Percentiles rank a stretch among this genome's conserved stretches.
phyloP scores from a whole-genome alignment of 768 basidiomycete genomes.

The Termitomyces heimii region DNA sequence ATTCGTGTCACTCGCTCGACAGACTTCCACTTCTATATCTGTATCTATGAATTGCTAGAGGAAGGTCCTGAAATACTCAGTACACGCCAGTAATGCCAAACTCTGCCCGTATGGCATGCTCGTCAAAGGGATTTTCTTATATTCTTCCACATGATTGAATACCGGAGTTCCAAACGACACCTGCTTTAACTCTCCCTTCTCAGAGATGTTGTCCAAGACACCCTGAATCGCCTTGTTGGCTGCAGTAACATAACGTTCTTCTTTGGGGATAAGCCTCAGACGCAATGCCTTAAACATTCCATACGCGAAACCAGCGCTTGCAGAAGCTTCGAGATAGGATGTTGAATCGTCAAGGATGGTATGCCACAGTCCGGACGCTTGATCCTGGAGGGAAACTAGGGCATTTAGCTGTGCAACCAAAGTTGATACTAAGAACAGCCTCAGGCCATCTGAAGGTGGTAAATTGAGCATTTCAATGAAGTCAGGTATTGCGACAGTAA shows the following conservation, averaged over 20 bases:
- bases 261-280: constrained; percentile 34
- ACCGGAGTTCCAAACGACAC: constrained; percentile 52
- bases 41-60: constrained; percentile 18
- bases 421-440: constrained; percentile 33
- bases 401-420: constrained; percentile 42
- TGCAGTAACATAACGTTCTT: constrained; percentile 29
- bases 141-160: constrained; percentile 39
- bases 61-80: constrained; percentile 39
- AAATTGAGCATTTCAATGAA: constrained; percentile 42
- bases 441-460: constrained; percentile 32
- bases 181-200: constrained; percentile 38
- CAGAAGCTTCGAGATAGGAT: constrained; percentile 46
- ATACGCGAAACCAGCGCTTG: constrained; percentile 43
- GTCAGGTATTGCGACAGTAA: constrained; percentile 38
- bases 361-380: constrained; percentile 43
- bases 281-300: constrained; percentile 39
- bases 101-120: constrained; percentile 56
- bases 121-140: constrained; percentile 45
- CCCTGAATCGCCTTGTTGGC: constrained; percentile 35
- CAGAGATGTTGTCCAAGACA: constrained; percentile 37
- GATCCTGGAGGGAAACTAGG: constrained; percentile 38
- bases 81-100: constrained; percentile 42
- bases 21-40: background rate
- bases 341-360: constrained; percentile 46
- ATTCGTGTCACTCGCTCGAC: constrained; percentile 5